Conservation (phyloP, 73 alveolate genomes). For the Paramecium octaurelia region DNA sequence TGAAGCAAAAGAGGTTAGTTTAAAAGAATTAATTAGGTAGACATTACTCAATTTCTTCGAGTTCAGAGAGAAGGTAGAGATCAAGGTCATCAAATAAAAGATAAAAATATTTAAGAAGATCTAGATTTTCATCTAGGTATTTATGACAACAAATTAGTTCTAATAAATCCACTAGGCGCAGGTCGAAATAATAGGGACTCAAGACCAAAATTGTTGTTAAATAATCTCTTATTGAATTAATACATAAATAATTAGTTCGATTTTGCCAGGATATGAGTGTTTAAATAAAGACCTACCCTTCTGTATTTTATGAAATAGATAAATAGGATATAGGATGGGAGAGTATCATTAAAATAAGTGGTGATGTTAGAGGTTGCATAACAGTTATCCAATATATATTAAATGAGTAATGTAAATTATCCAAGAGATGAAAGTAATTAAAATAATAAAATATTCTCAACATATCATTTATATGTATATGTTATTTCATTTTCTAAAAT, state of each 20-base stretch:
- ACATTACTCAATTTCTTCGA: background rate
- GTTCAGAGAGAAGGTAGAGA: background rate
- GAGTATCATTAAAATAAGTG: background rate
- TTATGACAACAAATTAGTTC: background rate
- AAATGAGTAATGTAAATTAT: background rate
- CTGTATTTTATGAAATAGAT: background rate
- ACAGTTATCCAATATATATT: background rate
- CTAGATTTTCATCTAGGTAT: conserved; percentile 11
- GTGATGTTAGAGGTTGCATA: background rate
- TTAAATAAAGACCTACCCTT: background rate
- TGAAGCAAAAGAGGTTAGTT: background rate
- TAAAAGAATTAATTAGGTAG: background rate
- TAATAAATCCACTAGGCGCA: background rate
- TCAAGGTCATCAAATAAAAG: background rate
- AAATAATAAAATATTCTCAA: background rate
- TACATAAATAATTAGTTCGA: background rate
- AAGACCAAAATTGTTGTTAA: background rate
- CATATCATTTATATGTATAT: background rate
- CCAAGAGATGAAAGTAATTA: background rate
- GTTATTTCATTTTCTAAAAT: background rate
- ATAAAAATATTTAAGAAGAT: background rate
- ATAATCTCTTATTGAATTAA: background rate
- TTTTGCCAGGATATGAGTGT: background rate
- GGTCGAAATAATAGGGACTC: background rate
- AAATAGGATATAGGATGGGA: background rate